These are phyloP conservation scores for Aspergillus terreus DNA, from an alignment of 2,329 filamentous ascomycete species.

Conservation along the genomic window DNA sequence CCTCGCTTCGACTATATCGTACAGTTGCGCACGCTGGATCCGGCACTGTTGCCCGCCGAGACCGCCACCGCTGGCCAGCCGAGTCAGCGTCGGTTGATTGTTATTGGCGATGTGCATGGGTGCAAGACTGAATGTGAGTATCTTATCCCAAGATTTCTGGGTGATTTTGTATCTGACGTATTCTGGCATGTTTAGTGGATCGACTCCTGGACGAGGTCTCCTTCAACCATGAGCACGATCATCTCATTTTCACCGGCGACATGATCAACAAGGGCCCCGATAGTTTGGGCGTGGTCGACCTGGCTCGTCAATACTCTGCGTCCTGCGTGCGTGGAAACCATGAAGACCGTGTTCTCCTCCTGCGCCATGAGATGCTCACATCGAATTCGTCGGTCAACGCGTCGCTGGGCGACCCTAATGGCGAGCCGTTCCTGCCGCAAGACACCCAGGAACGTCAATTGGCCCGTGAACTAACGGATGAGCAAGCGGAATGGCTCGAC, in stretches of 20 bases:
- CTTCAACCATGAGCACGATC: constrained; percentile 63
- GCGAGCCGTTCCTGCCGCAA: constrained; percentile 19
- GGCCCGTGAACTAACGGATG: constrained; percentile 53
- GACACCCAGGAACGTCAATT: constrained; percentile 44
- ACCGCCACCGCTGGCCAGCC: constrained; percentile 10
- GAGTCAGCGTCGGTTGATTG: constrained; percentile 60
- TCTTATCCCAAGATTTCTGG: not conserved
- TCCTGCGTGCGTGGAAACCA: constrained; percentile 88
- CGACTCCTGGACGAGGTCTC: constrained; percentile 63
- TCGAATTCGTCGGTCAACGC: constrained; percentile 3
- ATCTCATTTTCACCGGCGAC: constrained; percentile 73
- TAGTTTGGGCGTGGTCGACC: constrained; percentile 70
- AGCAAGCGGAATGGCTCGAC: constrained; percentile 67
- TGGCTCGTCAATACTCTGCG: constrained; percentile 69
- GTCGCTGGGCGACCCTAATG: constrained; percentile 25
- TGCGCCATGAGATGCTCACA: constrained; percentile 48
- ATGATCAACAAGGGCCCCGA: constrained; percentile 84
- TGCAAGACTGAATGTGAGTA: constrained; percentile 64
- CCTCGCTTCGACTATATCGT: constrained; percentile 50
- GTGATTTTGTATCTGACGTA: constrained; percentile 1
- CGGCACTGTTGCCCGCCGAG: constrained; percentile 41
- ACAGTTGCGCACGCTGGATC: constrained; percentile 49
- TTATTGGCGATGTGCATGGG: constrained; percentile 92
- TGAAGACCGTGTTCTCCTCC: constrained; percentile 78
- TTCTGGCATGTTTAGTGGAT: constrained; percentile 32